Base-by-base conservation (phyloP, 192 early-diverging fungal genomes). In the Coemansia sp. region DNA sequence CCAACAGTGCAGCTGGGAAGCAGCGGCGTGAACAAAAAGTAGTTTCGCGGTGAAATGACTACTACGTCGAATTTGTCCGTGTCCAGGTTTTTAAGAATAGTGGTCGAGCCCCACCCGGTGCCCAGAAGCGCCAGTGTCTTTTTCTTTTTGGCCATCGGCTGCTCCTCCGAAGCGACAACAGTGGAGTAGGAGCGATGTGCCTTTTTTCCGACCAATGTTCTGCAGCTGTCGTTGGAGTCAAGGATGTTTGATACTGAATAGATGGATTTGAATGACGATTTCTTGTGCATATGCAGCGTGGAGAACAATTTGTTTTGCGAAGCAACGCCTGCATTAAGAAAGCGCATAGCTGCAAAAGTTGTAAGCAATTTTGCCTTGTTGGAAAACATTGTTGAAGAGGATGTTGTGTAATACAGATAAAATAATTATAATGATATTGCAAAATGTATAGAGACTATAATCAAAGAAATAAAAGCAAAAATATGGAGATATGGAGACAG, bases 1-100 rank as follows among this genome's bases (percentile, higher is more conserved):
- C 94, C 94, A 0, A 95, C 93, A 1, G 91, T 88, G 39, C 88
- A 90, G 70, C 90, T 91, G n/a, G 95, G 93, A 60, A 96, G 83
- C 37, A 96, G 73, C 15, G 95, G 95, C 41, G 95, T 96, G 75
- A 94, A 93, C 32, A 93, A 76, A 76, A 95, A 95, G 75, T 94
- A 91, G 71, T 94, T 93, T 79, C 92, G 87, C 12, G 93, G 94
- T 17, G 91, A 93, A 0, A 96, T 83, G 8, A 93, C 90, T 0
- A 90, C 86, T 8, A 92, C 87, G 61, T 95, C 89, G 66, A 89
- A 94, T 33, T 78, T 65, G 22, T 79, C 61, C 37, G 86, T 90
- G 76, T 93, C 84, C 43, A 96, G 67, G 65, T 87, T 87, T 67
- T 87, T 85, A 39, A 94, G 70, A 18, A 95, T 66, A 51, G 91